A percentile compares a stretch with the other conserved stretches of the same genome.
These are phyloP conservation scores for Juglanconis juglandina DNA, from an alignment of 2,329 filamentous ascomycete genomes.

Conservation along the genomic window DNA sequence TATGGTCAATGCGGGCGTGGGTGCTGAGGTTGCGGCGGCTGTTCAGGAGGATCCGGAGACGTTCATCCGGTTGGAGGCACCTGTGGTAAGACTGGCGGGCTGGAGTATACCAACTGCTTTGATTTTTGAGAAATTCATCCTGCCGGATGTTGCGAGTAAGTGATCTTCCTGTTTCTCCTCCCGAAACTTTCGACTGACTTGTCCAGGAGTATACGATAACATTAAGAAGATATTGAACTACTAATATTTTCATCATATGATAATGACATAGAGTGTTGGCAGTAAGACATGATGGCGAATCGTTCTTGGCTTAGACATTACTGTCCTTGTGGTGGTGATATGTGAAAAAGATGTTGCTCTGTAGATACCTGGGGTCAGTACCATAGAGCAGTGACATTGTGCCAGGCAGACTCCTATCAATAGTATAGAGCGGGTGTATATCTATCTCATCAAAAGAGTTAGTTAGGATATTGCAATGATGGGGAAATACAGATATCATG, in stretches of 20 bases:
- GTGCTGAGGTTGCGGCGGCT: slow-evolving; percentile 82
- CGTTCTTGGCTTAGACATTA: too few relatives aligned
- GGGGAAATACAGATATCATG: too few relatives aligned
- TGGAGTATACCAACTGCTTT: slow-evolving; percentile 83
- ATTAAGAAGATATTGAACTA: slow-evolving; percentile 67
- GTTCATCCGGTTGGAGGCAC: slow-evolving; percentile 79
- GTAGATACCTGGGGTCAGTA: too few relatives aligned
- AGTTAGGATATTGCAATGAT: too few relatives aligned
- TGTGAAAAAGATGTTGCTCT: too few relatives aligned
- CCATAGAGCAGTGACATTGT: too few relatives aligned
- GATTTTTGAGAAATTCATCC: slow-evolving; percentile 73
- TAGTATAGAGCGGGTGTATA: too few relatives aligned
- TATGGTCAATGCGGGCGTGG: slow-evolving; percentile 85
- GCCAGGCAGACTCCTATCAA: too few relatives aligned
- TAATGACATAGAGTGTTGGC: neutral
- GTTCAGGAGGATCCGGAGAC: slow-evolving; percentile 76
- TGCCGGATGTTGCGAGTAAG: slow-evolving; percentile 85
- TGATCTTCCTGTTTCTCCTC: slow-evolving; percentile 26
- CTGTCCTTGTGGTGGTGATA: too few relatives aligned
- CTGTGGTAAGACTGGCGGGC: slow-evolving; percentile 80
- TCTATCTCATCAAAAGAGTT: too few relatives aligned
- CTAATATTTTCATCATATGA: slow-evolving; percentile 29
- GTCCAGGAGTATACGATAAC: slow-evolving; percentile 66
- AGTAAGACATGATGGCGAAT: too few relatives aligned
- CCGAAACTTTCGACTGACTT: neutral